These are phyloP conservation scores for Berberis thunbergii DNA, from an alignment of 164 flowering plant species.

Conservation along the genomic window DNA sequence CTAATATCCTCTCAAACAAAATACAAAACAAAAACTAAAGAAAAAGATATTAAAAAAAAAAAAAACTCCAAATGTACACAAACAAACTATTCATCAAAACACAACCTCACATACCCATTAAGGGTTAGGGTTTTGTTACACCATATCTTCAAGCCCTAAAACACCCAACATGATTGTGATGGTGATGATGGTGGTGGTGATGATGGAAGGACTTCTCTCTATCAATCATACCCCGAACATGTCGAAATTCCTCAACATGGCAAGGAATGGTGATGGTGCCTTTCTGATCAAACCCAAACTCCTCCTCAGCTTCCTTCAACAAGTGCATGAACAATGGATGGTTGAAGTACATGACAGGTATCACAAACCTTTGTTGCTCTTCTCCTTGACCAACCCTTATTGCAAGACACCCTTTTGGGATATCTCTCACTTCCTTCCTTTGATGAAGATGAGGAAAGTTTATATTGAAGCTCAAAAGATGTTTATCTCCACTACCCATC, in stretches of 20 bases:
- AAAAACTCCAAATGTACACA: neutral
- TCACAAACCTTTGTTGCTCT: slow-evolving; percentile 51
- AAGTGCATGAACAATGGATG: slow-evolving; percentile 68
- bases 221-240: slow-evolving; percentile 55
- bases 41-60: too few species aligned
- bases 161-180: slow-evolving; percentile 34
- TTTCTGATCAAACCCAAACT: slow-evolving; percentile 71
- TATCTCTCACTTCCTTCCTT: slow-evolving; percentile 21
- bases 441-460: slow-evolving; percentile 34
- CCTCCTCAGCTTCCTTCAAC: slow-evolving; percentile 73
- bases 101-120: neutral
- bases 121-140: neutral
- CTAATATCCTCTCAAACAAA: too few species aligned
- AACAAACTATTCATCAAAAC: neutral
- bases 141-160: slow-evolving; percentile 29
- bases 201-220: slow-evolving; percentile 32
- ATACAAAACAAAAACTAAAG: too few species aligned
- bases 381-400: slow-evolving; percentile 55
- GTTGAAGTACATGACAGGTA: slow-evolving; percentile 63
- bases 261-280: slow-evolving; percentile 74
- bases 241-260: slow-evolving; percentile 52
- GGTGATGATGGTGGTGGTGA: slow-evolving; percentile 23
- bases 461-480: slow-evolving; percentile 29
- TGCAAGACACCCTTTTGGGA: slow-evolving; percentile 69
- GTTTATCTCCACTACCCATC: slow-evolving; percentile 15